Base-by-base conservation (phyloP, 2,329 filamentous ascomycete genomes). In the Colletotrichum orbiculare region DNA sequence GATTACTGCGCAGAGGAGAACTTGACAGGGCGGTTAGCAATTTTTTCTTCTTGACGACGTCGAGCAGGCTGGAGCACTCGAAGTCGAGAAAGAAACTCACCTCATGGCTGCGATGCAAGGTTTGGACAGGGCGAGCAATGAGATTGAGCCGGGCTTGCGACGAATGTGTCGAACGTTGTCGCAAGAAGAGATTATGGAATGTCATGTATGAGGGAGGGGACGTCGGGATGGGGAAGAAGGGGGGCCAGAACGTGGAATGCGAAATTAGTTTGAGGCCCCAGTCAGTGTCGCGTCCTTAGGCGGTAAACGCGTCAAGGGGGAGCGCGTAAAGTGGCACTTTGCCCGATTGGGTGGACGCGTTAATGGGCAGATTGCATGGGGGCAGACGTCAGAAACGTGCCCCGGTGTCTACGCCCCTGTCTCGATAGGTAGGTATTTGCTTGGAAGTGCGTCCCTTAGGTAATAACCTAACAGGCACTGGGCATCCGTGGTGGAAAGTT, bases 1-100 rank as follows among this genome's bases (percentile, higher is more conserved):
- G 91, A 79, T 89, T 93, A 71, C 89, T 85, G 78, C 91, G 89
- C 67, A 96, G 85, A 76, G 94, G 94, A 77, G 93, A 96, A 83
- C 92, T 96, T 74, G 33, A 53, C 48, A 25, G n/a, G 58, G 11
- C 43, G 53, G 41, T 69, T 53, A 69, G 67, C 55, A 54, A 52
- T 12, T 52, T 53, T 57, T 49, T 65, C 42, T 33, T 54, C 38
- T 13, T 33, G 43, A 9, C 43, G 5, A 17, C 33, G 33, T 37
- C 6, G 35, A 34, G 17, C 42, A 17, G 10, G 35, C 46, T 47
- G 52, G 57, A 62, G 34, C 35, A 17, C 25, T 17, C n/a, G 3
- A 13, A 38, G 8, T 8, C 39, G 17, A 37, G 34, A 13, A 35
- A 25, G 38, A 46, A 15, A 35, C 61, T 68, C 71, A 78, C 77